Conservation (phyloP, 2,329 filamentous ascomycete species). For the Fusarium sulawesiense region DNA sequence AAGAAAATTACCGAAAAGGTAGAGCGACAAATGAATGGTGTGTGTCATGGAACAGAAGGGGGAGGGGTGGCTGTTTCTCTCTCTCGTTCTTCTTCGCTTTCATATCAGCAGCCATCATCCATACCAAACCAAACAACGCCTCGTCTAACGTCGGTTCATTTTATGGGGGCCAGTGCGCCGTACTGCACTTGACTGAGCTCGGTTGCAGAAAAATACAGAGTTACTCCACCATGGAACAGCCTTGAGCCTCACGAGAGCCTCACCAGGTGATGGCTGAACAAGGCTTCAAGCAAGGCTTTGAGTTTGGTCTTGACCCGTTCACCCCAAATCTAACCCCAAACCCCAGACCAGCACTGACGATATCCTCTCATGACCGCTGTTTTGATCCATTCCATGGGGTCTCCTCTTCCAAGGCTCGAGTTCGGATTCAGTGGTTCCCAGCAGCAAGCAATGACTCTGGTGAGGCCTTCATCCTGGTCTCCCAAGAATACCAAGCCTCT, state of each 20-base stretch:
- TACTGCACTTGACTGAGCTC: slow-evolving; percentile 21
- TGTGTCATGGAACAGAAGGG: no score
- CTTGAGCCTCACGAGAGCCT: slow-evolving; percentile 36
- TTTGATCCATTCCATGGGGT: background rate
- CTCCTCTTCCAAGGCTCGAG: slow-evolving; percentile 35
- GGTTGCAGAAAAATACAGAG: slow-evolving; percentile 20
- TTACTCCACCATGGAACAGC: no score
- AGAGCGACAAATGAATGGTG: no score
- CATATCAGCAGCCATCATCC: no score
- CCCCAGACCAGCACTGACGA: slow-evolving; percentile 25
- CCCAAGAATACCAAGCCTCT: slow-evolving; percentile 41
- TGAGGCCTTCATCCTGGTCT: slow-evolving; percentile 24
- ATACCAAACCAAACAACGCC: no score
- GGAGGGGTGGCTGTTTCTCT: no score
- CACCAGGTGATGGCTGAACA: no score
- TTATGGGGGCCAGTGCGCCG: slow-evolving; percentile 23
- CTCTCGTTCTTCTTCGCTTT: no score
- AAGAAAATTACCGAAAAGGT: slow-evolving; percentile 25
- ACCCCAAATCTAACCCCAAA: slow-evolving; percentile 6
- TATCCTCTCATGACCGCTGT: slow-evolving; percentile 24
- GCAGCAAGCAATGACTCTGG: slow-evolving; percentile 27
- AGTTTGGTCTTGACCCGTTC: no score
- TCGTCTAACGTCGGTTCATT: slow-evolving; percentile 42
- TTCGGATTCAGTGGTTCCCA: no score
- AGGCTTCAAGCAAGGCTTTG: no score